Evolutionary conservation across 768 basidiomycete species (phyloP), one percentile per base, ranked within the genome.

Genomic region (Clitopilus hobsonii): DNA sequence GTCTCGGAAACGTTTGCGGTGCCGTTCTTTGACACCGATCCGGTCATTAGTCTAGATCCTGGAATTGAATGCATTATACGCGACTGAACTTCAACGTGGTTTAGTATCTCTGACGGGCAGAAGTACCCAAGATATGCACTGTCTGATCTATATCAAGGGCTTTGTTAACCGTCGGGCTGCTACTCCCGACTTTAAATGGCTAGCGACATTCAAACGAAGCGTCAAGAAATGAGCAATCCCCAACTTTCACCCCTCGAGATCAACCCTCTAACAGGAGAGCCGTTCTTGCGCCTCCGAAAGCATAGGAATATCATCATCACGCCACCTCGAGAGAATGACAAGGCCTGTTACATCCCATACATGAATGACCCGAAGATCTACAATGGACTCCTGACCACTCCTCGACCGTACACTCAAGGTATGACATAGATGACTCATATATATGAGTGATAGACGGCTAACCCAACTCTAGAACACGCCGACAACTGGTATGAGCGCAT

Each of bases 301-400:
- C 82, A 82, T 32, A 71, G 74, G 53, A 74, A 81, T 55, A 80
- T 86, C 58, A 78, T 87, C 54, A 57, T 87, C 30, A 87, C 85
- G 6, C 79, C 85, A 16, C 81, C 81, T 16, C 80, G 85, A 36
- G 51, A 62, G 48, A 70, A 65, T 36, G 84, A 86, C 60, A 72
- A 61, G 11, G 65, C 72, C 24, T 51, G 61, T 7, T 55, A 74
- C n/a, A 57, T 72, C 6, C 58, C 69, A 0, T 61, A 72, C 55
- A 60, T 86, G 60, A 85, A 84, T 57, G 81, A 88, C 57, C 66
- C 68, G 28, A 63, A 69, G 5, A 71, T 89, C 6, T 75, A 72
- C 52, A 59, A 60, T 23, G 78, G 69, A 73, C 60, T 88, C 11
- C 65, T 63, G 20, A 71, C 71, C 16, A 79, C 82, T 0, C 83